Evolutionary conservation across 208 protist genomes (phyloP), one percentile per base, ranked within the genome.

Genomic region (Balamuthia mandrillaris): DNA sequence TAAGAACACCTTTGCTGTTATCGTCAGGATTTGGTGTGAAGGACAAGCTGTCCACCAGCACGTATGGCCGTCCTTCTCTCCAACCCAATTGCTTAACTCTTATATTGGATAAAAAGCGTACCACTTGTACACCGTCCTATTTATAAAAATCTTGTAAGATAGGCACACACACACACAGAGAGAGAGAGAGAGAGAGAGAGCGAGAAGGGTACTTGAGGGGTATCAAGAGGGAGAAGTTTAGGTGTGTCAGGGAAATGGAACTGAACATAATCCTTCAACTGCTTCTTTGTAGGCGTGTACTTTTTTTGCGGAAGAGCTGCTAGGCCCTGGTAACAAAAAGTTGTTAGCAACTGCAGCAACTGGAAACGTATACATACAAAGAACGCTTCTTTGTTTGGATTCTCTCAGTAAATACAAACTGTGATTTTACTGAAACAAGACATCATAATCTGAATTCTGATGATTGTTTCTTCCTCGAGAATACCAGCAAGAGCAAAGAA

Each of bases 31-130:
- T 79, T 39, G 81, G 61, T 39, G 45, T 37, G n/a, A 86, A 79
- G 51, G 21, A 29, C 9, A 79, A 51, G 7, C 63, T 37, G 24
- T 86, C 81, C 29, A 79, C 81, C 10, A 86, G 68, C 31, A 86
- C 12, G 27, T 86, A 86, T 24, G 81, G 65, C 42, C 81, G 60
- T 52, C 33, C 78, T 35, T 86, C 81, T 33, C 81, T 18, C 42
- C 65, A 42, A 16, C 61, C 18, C 33, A 86, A 29, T 37, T 75
- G 65, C 21, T 78, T 87, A 1, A 86, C 42, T 41, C 68, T 39
- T 27, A 79, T 29, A 33, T 79, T 86, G 18, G 81, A 75, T 12
- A 86, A 51, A 65, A 78, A 86, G n/a, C 81, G 81, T 49, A 86
- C 41, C 16, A 86, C 65, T 49, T 86, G 81, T 7, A 37, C 39